Evolutionary conservation across 805 yeast species (phyloP).

Genomic region (Candida manassasensis): DNA sequence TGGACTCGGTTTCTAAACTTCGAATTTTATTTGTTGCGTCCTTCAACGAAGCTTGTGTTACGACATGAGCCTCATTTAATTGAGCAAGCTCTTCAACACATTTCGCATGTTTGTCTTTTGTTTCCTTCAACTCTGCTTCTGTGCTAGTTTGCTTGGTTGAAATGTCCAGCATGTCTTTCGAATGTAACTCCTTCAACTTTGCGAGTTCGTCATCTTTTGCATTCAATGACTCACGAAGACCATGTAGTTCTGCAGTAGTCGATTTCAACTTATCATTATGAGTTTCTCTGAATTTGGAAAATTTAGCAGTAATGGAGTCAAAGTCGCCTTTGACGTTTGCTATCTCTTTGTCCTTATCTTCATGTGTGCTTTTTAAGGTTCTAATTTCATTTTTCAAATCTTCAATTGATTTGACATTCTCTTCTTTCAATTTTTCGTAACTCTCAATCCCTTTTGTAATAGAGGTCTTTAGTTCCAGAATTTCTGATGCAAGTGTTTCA

Average conservation of each 20-base stretch:
- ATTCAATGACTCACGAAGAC: conserved; percentile 11
- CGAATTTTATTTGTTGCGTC: conserved; percentile 5
- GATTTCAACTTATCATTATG: conserved; percentile 10
- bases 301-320: neutral
- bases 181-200: conserved; percentile 12
- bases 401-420: conserved; percentile 6
- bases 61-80: conserved; percentile 4
- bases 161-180: neutral
- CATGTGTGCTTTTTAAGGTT: conserved; percentile 11
- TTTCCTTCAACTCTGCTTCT: conserved; percentile 4
- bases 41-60: conserved; percentile 5
- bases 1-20: neutral
- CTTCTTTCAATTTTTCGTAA: conserved; percentile 5
- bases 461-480: conserved; percentile 5
- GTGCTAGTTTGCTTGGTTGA: conserved; percentile 1
- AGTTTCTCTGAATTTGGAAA: neutral
- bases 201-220: conserved; percentile 35
- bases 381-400: conserved; percentile 3
- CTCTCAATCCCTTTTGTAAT: neutral
- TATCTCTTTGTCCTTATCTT: conserved; percentile 5
- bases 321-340: neutral
- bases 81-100: conserved; percentile 1
- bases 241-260: conserved; percentile 4
- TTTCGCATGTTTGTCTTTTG: conserved; percentile 3
- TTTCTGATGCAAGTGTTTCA: conserved; percentile 4